These are phyloP conservation scores for Perkinsus marinus DNA, from an alignment of 169 alveolate species.

Conservation along the genomic window DNA sequence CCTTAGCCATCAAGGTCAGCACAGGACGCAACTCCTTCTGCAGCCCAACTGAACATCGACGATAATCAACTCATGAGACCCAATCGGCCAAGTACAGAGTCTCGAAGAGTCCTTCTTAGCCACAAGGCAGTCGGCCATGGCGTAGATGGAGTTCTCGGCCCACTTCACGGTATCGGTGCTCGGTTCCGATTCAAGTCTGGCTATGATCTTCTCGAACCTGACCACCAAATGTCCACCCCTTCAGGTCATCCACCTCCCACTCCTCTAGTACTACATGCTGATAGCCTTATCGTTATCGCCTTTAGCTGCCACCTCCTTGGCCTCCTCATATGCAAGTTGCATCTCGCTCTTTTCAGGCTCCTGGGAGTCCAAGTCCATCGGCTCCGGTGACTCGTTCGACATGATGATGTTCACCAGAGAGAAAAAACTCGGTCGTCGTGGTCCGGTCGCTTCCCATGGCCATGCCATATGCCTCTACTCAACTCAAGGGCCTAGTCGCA, in stretches of 20 bases:
- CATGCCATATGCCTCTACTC: neutral
- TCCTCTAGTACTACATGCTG: neutral
- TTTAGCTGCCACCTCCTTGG: neutral
- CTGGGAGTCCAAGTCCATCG: neutral
- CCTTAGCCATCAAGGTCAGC: constrained; percentile 42
- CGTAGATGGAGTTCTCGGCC: constrained; percentile 20
- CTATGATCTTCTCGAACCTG: constrained; percentile 13
- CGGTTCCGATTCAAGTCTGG: constrained; percentile 1
- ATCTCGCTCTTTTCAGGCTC: neutral
- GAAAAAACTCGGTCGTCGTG: neutral
- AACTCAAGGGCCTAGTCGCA: neutral
- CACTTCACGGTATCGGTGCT: constrained; percentile 12
- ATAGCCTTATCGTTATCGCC: neutral
- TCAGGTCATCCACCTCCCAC: neutral
- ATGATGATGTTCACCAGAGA: neutral
- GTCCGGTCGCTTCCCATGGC: too few species aligned
- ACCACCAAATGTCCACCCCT: neutral
- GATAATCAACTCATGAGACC: neutral
- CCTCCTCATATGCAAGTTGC: neutral
- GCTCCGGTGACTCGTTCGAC: neutral
- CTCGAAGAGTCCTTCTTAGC: constrained; percentile 9
- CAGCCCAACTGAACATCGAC: neutral
- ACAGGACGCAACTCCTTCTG: constrained; percentile 29
- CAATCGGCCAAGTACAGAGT: neutral
- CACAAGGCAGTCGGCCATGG: constrained; percentile 13